Evolutionary conservation across 1,284 basidiomycete species (phyloP).

Genomic region (Ustilago lituana): DNA sequence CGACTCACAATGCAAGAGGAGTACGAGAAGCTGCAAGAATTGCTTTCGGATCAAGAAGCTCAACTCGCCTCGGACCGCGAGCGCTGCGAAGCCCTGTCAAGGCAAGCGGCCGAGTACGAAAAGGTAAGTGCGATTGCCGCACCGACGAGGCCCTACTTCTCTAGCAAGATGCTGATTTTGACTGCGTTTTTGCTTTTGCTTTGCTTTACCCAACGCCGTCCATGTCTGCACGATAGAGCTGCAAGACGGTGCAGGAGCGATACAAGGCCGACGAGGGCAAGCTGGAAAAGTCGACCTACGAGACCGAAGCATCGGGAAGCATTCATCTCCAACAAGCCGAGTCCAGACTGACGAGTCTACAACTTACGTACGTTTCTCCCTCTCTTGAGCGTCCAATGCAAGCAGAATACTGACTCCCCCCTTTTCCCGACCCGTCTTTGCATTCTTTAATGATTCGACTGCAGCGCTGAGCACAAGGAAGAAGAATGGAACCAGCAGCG

Average conservation of each 20-base stretch:
- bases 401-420: too few relatives aligned
- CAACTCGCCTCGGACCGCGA: slow-evolving; percentile 39
- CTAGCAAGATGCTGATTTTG: too few relatives aligned
- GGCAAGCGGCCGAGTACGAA: slow-evolving; percentile 46
- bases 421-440: too few relatives aligned
- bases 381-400: too few relatives aligned
- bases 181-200: neutral
- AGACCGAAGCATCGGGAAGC: slow-evolving; percentile 44
- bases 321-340: slow-evolving; percentile 48
- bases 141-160: too few relatives aligned
- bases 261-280: slow-evolving; percentile 51
- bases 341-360: slow-evolving; percentile 40
- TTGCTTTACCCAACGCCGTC: neutral
- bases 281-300: slow-evolving; percentile 46
- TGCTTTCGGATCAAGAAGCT: slow-evolving; percentile 36
- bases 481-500: slow-evolving; percentile 47
- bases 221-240: too few relatives aligned
- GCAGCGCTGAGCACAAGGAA: slow-evolving; percentile 50
- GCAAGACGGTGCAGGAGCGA: slow-evolving; percentile 48
- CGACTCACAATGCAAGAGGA: slow-evolving; percentile 53
- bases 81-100: slow-evolving; percentile 29
- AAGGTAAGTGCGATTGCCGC: too few relatives aligned
- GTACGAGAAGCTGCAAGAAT: slow-evolving; percentile 48
- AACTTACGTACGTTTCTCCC: too few relatives aligned
- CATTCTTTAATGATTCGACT: too few relatives aligned